Evolutionary conservation across 2,329 filamentous ascomycete species (phyloP).

Genomic region (Pseudofabraea citricarpa): DNA sequence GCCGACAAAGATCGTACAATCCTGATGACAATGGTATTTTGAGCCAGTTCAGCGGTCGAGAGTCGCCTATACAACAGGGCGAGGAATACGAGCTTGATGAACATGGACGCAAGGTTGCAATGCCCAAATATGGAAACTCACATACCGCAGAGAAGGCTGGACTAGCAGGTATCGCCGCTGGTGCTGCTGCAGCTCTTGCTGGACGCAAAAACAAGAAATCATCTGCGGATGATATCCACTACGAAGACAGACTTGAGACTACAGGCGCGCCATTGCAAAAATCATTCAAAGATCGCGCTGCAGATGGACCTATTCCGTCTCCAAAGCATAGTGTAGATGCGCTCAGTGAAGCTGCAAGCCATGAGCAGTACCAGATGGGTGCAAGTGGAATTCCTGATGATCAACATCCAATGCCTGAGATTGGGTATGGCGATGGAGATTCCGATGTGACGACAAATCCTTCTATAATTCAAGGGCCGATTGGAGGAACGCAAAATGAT

Average conservation of each 20-base stretch:
- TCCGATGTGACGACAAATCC: conserved; percentile 77
- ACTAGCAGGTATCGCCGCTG: conserved; percentile 20
- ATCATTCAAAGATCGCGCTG: conserved; percentile 63
- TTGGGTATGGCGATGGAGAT: conserved; percentile 59
- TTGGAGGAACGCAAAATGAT: conserved; percentile 37
- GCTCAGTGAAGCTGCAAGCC: conserved; percentile 37
- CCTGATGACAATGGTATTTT: conserved; percentile 11
- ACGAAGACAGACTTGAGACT: conserved; percentile 20
- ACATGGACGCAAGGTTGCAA: conserved; percentile 25
- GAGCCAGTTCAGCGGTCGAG: conserved; percentile 14
- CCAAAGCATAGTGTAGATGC: conserved; percentile 56
- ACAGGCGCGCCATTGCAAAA: conserved; percentile 52
- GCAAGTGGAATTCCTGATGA: conserved; percentile 66
- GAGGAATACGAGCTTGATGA: conserved; percentile 30
- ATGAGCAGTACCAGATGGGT: conserved; percentile 51
- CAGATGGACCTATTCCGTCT: conserved; percentile 46
- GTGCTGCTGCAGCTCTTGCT: conserved; percentile 22
- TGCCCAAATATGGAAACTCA: conserved; percentile 22
- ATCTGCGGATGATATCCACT: conserved; percentile 21
- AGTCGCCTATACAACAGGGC: conserved; percentile 20
- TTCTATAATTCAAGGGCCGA: conserved; percentile 72
- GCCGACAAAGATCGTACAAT: conserved; percentile 5
- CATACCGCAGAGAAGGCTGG: conserved; percentile 21
- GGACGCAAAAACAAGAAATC: conserved; percentile 19
- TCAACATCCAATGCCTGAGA: conserved; percentile 70